Base-by-base conservation (phyloP, 2,329 filamentous ascomycete species). In the Diaporthe sp. region DNA sequence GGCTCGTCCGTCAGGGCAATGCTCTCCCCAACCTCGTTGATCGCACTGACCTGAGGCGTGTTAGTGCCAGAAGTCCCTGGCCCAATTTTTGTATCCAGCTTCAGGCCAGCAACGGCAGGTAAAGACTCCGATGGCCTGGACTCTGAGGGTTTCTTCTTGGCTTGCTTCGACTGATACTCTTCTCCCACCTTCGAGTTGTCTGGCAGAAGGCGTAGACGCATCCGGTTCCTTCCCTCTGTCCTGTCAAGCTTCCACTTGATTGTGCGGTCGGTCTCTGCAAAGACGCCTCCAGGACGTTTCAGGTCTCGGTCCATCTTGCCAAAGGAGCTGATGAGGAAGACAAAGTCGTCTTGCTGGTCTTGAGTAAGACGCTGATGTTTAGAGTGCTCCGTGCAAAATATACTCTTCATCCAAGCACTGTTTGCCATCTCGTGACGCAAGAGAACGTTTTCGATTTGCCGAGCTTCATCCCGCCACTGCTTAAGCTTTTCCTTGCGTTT, bases 191-290 rank as follows among this genome's bases (percentile, higher is more conserved):
- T 87, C 0, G 90, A 90, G 74, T 91, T 91, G 81, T 98, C 96
- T 0, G 96, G 94, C 1, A 98, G 88, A 69, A 98, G 90, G 39
- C 97, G 92, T 79, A 98, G 88, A 22, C 97, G 92, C 95, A 98
- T 98, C 25, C 97, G 93, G 82, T 98, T 98, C 15, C 96, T 93
- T 15, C 97, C 96, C 85, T 99, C 97, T 0, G 97, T 98, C 80
- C 97, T 93, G 81, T 99, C 97, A 19, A 99, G 90, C 80, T 96
- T 95, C 96, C 96, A 99, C 82, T 94, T 97, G 0, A 88, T 87
- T 1, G 89, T 83, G 3, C 88, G 86, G 8, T 69, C 51, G 0
- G 89, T 86, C 51, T 93, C 90, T 70, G 93, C 92, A 76, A 98
- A 94, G 0, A 98, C 89, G 1, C 94, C 96, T 37, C 95, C 95